These are phyloP conservation scores for Phaeolepiota aurea DNA, from an alignment of 768 basidiomycete species.

Conservation along the genomic window DNA sequence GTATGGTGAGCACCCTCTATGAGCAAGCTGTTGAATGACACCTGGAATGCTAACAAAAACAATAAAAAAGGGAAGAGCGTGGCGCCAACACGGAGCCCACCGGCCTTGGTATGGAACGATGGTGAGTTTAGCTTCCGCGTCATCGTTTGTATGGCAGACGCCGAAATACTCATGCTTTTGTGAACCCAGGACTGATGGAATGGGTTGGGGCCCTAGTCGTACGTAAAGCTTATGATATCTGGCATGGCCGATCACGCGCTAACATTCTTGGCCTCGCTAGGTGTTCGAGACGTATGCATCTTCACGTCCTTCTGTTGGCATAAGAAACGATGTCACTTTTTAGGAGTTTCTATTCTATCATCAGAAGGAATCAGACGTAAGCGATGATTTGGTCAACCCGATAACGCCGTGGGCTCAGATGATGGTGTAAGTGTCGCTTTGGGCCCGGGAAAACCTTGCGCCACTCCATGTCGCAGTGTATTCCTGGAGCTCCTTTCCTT, in stretches of 20 bases:
- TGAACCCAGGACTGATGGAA: constrained; percentile 40
- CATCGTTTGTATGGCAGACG: constrained; percentile 3
- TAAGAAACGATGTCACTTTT: neutral
- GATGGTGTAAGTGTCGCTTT: constrained; percentile 43
- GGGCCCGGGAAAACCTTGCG: constrained; percentile 1
- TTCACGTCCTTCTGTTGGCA: neutral
- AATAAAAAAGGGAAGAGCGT: constrained; percentile 58
- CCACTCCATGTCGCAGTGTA: constrained; percentile 3
- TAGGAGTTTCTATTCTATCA: constrained; percentile 82
- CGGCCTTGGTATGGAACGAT: constrained; percentile 82
- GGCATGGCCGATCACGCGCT: neutral
- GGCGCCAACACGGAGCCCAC: constrained; percentile 76
- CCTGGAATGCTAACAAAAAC: neutral
- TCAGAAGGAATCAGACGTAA: constrained; percentile 65
- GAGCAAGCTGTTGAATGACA: neutral
- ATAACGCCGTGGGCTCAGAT: constrained; percentile 71
- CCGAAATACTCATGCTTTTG: constrained; percentile 3
- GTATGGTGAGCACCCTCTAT: constrained; percentile 42
- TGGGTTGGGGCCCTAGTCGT: constrained; percentile 85
- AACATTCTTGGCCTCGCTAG: constrained; percentile 14
- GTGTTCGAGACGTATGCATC: constrained; percentile 42
- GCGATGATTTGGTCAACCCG: constrained; percentile 45
- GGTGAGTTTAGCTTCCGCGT: constrained; percentile 28
- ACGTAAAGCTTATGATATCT: constrained; percentile 25
- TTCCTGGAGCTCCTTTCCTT: neutral